Conservation (phyloP, 2,329 filamentous ascomycete species). For the Pyrenophora teres region DNA sequence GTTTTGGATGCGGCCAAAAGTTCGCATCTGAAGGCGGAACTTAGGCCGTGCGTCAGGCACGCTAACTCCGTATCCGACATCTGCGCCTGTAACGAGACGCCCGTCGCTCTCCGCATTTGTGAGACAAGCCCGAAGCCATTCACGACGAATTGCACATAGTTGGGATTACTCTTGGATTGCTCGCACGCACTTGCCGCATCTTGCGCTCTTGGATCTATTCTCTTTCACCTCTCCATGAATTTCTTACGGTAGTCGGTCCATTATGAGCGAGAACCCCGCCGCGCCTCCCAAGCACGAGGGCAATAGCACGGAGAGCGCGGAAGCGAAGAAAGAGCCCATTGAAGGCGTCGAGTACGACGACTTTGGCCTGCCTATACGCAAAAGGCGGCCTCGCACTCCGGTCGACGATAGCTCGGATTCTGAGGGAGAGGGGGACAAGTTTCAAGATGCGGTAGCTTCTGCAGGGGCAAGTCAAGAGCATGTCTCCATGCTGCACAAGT, state of each 20-base stretch:
- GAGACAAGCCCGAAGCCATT: slow-evolving; percentile 16
- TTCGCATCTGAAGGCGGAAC: slow-evolving; percentile 13
- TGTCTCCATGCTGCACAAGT: slow-evolving; percentile 29
- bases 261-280: slow-evolving; percentile 37
- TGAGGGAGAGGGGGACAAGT: slow-evolving; percentile 33
- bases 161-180: not conserved
- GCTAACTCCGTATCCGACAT: slow-evolving; percentile 13
- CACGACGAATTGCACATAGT: slow-evolving; percentile 15
- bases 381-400: slow-evolving; percentile 43
- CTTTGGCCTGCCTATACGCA: slow-evolving; percentile 70
- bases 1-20: slow-evolving; percentile 16
- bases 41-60: slow-evolving; percentile 14
- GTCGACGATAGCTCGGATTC: slow-evolving; percentile 34
- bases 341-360: slow-evolving; percentile 64
- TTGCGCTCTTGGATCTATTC: slow-evolving; percentile 1
- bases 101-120: slow-evolving; percentile 23
- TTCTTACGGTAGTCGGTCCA: slow-evolving; percentile 25
- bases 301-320: slow-evolving; percentile 20
- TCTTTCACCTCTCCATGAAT: slow-evolving; percentile 16
- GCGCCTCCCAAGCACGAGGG: slow-evolving; percentile 34
- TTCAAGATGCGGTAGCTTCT: slow-evolving; percentile 35
- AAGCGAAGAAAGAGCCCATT: slow-evolving; percentile 14
- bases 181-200: not conserved
- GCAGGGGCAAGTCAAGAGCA: slow-evolving; percentile 32
- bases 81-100: slow-evolving; percentile 19